Percentiles rank a stretch among this genome's conserved stretches.
These are phyloP conservation scores for Craterostigma plantagineum DNA, from an alignment of 257 asterid genomes.

Conservation along the genomic window DNA sequence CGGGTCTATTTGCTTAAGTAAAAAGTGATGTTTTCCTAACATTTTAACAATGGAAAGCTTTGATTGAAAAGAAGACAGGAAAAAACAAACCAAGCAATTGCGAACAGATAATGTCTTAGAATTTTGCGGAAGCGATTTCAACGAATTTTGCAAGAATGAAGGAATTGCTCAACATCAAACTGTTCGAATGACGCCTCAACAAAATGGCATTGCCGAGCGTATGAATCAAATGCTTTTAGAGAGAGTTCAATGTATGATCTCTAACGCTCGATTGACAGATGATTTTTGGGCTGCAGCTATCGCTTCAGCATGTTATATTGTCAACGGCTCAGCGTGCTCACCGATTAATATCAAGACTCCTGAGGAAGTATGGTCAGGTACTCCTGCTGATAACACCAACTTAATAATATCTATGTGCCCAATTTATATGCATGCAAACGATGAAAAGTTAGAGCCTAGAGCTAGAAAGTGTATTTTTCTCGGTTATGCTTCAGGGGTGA, in stretches of 20 bases:
- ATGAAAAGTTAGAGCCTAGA: no score
- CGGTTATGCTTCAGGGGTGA: no score
- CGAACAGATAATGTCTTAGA: not conserved
- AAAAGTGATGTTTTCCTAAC: not conserved
- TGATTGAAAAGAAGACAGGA: not conserved
- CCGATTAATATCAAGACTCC: not conserved
- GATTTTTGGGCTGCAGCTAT: no score
- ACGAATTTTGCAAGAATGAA: not conserved
- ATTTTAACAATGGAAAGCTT: not conserved
- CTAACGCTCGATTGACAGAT: no score
- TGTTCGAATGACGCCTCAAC: not conserved
- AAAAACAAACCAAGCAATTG: not conserved
- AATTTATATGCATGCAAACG: not conserved
- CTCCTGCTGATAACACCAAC: not conserved
- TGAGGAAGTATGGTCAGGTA: not conserved
- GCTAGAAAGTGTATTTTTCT: no score
- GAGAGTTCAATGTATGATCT: no score
- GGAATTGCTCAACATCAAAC: not conserved
- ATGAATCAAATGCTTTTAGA: not conserved
- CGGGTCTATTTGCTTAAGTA: not conserved
- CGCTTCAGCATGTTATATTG: no score
- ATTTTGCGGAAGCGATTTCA: not conserved
- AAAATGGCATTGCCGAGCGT: no score
- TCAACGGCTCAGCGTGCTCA: not conserved
- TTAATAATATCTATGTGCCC: slow-evolving; percentile 1